These are phyloP conservation scores for Senna siamea DNA, from an alignment of 306 rosid species.

Conservation along the genomic window DNA sequence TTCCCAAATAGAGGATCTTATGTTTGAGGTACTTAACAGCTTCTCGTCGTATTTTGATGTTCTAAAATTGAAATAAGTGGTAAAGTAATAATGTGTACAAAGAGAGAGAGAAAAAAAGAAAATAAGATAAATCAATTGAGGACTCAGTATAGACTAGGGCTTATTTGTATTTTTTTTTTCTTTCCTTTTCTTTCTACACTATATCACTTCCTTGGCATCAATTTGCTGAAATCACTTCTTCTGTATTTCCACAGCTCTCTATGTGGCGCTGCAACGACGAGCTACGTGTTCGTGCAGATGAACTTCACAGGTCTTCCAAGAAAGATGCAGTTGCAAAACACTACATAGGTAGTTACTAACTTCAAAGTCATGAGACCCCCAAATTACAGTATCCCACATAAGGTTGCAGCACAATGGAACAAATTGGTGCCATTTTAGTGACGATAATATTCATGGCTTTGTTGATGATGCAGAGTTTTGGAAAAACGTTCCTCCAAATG, in stretches of 20 bases:
- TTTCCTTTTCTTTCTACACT: no score
- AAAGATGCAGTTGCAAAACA: slow-evolving; percentile 80
- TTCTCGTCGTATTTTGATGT: no score
- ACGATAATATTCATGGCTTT: neutral
- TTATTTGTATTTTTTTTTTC: no score
- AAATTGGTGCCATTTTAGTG: no score
- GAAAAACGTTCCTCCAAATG: slow-evolving; percentile 79
- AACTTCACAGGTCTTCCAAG: slow-evolving; percentile 66
- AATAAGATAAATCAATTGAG: no score
- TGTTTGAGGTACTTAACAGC: slow-evolving; percentile 70
- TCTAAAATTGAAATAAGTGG: no score
- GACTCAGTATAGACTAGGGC: no score
- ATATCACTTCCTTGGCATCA: no score
- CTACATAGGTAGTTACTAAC: slow-evolving; percentile 66
- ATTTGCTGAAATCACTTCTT: slow-evolving; percentile 26
- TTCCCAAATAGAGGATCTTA: slow-evolving; percentile 83
- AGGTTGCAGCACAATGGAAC: slow-evolving; percentile 7
- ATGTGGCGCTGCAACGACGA: slow-evolving; percentile 98
- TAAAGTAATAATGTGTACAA: no score
- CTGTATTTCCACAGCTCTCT: slow-evolving; percentile 61
- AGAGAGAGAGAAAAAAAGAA: no score
- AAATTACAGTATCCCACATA: slow-evolving; percentile 17
- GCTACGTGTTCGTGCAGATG: slow-evolving; percentile 78
- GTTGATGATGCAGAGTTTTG: slow-evolving; percentile 66
- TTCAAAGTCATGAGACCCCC: neutral